Conservation (phyloP, 805 yeast genomes). For the Ogataea neopini region DNA sequence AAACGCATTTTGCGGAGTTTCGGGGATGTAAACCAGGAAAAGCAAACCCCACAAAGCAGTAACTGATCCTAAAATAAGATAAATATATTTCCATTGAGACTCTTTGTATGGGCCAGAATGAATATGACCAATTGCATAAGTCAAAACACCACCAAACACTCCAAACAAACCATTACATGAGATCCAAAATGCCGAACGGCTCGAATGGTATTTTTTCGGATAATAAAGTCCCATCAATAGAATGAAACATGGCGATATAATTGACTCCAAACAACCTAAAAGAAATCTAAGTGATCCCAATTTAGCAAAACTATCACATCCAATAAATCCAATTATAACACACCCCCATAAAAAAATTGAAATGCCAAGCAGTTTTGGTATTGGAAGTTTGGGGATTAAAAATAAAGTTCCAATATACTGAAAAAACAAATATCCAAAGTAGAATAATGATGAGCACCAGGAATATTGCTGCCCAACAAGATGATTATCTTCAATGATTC, state of each 20-base stretch:
- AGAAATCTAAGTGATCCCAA: constrained; percentile 47
- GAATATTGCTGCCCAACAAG: constrained; percentile 43
- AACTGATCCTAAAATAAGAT: constrained; percentile 43
- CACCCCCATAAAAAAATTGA: constrained; percentile 63
- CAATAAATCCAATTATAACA: constrained; percentile 49
- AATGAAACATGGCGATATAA: constrained; percentile 36
- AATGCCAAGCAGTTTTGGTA: constrained; percentile 48
- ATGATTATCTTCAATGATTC: constrained; percentile 47
- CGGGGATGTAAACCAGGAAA: constrained; percentile 35
- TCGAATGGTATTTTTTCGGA: constrained; percentile 25
- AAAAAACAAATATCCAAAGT: constrained; percentile 58
- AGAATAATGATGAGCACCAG: constrained; percentile 36
- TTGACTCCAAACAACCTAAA: constrained; percentile 43
- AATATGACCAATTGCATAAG: constrained; percentile 32
- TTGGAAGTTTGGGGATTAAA: constrained; percentile 54
- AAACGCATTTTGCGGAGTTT: constrained; percentile 44
- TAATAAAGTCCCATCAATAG: constrained; percentile 35
- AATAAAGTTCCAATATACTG: constrained; percentile 50
- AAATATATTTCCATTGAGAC: constrained; percentile 45
- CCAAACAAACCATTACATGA: constrained; percentile 33
- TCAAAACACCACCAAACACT: constrained; percentile 32
- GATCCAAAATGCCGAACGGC: constrained; percentile 37
- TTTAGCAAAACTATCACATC: constrained; percentile 41
- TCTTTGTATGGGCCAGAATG: constrained; percentile 38
- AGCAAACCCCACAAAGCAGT: constrained; percentile 38